These are phyloP conservation scores for Periconia macrospinosa DNA, from an alignment of 2,329 filamentous ascomycete genomes.

Conservation along the genomic window DNA sequence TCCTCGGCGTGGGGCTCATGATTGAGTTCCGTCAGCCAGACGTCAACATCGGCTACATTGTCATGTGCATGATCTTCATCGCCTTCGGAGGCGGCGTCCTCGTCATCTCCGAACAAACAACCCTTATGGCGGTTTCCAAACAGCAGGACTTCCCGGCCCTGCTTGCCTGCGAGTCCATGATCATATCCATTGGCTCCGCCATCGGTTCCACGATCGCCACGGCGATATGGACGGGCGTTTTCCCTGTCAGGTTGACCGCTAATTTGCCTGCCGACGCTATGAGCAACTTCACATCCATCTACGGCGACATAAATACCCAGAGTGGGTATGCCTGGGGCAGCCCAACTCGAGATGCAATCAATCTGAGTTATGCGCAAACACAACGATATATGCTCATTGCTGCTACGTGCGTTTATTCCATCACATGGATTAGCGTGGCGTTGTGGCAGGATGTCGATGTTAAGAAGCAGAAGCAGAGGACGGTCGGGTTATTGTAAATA, in stretches of 20 bases:
- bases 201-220: slow-evolving; percentile 58
- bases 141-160: slow-evolving; percentile 37
- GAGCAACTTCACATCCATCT: slow-evolving; percentile 46
- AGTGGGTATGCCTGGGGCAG: slow-evolving; percentile 56
- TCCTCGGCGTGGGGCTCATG: slow-evolving; percentile 41
- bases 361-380: slow-evolving; percentile 39
- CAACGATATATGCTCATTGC: slow-evolving; percentile 43
- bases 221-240: slow-evolving; percentile 66
- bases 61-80: slow-evolving; percentile 42
- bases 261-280: slow-evolving; percentile 51
- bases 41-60: slow-evolving; percentile 36
- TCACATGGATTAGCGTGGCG: slow-evolving; percentile 24
- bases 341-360: slow-evolving; percentile 50
- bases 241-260: slow-evolving; percentile 53
- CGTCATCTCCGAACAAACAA: slow-evolving; percentile 38
- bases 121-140: slow-evolving; percentile 36
- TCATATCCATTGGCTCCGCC: slow-evolving; percentile 57
- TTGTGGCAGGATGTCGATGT: slow-evolving; percentile 36
- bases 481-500: slow-evolving; percentile 30
- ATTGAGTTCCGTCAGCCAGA: slow-evolving; percentile 42
- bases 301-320: slow-evolving; percentile 57
- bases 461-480: slow-evolving; percentile 36
- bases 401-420: slow-evolving; percentile 31
- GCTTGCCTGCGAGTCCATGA: slow-evolving; percentile 57
- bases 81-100: slow-evolving; percentile 37